Conservation (phyloP, 306 rosid genomes). For the Sesbania bispinosa region DNA sequence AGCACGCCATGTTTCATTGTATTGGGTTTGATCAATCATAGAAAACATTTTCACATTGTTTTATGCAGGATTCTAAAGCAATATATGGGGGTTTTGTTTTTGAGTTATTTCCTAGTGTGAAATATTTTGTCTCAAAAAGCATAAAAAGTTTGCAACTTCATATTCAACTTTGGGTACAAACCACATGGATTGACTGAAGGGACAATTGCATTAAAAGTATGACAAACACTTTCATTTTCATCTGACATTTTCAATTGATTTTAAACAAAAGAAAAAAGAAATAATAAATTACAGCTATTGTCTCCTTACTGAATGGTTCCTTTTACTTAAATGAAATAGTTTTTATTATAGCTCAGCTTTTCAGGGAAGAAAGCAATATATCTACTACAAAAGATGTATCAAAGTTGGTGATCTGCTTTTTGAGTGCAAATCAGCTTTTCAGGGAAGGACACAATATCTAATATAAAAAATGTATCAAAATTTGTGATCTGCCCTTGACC, state of each 20-base stretch:
- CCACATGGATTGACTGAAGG: not conserved
- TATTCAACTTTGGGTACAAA: not conserved
- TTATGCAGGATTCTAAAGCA: not conserved
- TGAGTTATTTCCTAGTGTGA: not conserved
- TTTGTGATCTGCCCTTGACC: conserved; percentile 7
- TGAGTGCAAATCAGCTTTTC: not conserved
- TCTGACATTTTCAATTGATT: not conserved
- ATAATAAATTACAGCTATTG: no score
- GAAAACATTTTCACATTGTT: not conserved
- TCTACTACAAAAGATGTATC: no score
- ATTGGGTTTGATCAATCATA: conserved; percentile 6
- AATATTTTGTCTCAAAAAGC: not conserved
- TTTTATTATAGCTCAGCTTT: no score
- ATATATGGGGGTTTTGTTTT: not conserved
- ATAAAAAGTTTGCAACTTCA: not conserved
- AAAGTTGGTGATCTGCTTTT: not conserved
- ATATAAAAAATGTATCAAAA: not conserved
- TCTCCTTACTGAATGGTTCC: no score
- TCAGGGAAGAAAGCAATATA: no score
- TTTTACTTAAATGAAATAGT: no score
- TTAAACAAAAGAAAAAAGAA: no score
- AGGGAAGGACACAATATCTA: not conserved
- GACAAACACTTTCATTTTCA: not conserved
- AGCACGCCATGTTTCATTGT: conserved; percentile 12
- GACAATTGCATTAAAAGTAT: not conserved